A percentile compares a stretch with the other conserved stretches of the same genome.
phyloP scores from a whole-genome alignment of 306 rosid species.

The Citrullus colocynthis region DNA sequence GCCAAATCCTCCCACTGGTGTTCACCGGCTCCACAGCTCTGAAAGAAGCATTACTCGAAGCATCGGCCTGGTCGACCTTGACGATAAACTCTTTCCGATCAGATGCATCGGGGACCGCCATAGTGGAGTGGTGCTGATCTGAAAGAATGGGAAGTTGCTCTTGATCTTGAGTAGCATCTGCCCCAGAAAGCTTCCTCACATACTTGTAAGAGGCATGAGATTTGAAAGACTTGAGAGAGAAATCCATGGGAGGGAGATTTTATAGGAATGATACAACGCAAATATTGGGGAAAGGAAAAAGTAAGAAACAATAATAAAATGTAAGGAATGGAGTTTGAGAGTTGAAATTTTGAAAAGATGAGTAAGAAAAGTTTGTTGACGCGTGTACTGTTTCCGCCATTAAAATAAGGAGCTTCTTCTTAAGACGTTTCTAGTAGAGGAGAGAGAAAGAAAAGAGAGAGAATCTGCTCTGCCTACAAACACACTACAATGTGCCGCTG shows the following conservation, averaged over 20 bases:
- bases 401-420: background rate
- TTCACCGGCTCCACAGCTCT: background rate
- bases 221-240: slow-evolving; percentile 49
- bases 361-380: slow-evolving; percentile 14
- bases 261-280: background rate
- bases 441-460: background rate
- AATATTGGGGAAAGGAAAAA: background rate
- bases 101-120: slow-evolving; percentile 2
- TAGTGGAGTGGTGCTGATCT: slow-evolving; percentile 18
- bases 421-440: background rate
- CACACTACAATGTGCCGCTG: background rate
- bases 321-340: background rate
- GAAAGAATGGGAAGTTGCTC: slow-evolving; percentile 54
- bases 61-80: slow-evolving; percentile 34
- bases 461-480: background rate
- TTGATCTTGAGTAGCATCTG: slow-evolving; percentile 16
- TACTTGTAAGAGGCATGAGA: slow-evolving; percentile 30
- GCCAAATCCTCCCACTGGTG: slow-evolving; percentile 21
- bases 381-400: slow-evolving; percentile 18
- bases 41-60: background rate
- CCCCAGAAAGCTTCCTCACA: slow-evolving; percentile 16
- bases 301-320: background rate
- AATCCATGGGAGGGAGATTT: slow-evolving; percentile 28
- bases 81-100: slow-evolving; percentile 34
- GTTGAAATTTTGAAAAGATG: background rate